These are phyloP conservation scores for Coemansia sp. DNA, from an alignment of 192 early-diverging fungal species.

Conservation along the genomic window DNA sequence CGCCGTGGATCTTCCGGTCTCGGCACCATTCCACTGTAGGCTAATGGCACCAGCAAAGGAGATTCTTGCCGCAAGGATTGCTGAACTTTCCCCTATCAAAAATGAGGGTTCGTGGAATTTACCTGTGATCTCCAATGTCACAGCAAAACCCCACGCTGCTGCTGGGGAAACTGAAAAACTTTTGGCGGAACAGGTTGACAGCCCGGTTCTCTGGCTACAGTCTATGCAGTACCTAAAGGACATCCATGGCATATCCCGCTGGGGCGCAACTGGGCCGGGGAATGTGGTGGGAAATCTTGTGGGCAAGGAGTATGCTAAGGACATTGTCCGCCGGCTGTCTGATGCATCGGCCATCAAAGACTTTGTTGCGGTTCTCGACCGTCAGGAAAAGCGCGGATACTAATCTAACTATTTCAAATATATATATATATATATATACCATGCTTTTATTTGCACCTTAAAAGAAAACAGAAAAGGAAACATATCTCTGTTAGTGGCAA, in stretches of 20 bases:
- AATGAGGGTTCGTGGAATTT: constrained; percentile 62
- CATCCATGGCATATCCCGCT: constrained; percentile 75
- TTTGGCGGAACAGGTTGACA: constrained; percentile 78
- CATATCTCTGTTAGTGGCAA: constrained; percentile 36
- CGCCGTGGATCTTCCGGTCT: constrained; percentile 87
- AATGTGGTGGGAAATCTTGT: constrained; percentile 88
- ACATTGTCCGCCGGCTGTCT: constrained; percentile 63
- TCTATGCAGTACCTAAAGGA: constrained; percentile 80
- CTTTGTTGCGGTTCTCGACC: constrained; percentile 46
- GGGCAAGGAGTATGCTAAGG: constrained; percentile 81
- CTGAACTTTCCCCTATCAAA: constrained; percentile 64
- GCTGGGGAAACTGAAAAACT: constrained; percentile 66
- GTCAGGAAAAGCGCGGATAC: constrained; percentile 45
- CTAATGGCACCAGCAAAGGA: constrained; percentile 88
- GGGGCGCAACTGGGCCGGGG: constrained; percentile 84
- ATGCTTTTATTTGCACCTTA: not conserved
- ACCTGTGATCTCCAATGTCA: constrained; percentile 92
- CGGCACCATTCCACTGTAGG: constrained; percentile 95
- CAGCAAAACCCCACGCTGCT: constrained; percentile 71
- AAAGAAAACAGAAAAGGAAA: not conserved
- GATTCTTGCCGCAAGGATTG: constrained; percentile 72
- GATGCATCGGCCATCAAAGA: constrained; percentile 28
- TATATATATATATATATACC: not conserved
- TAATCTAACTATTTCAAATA: not conserved
- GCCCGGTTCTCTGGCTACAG: constrained; percentile 88